Base-by-base conservation (phyloP, 306 rosid genomes). In the Pterocarpus macrocarpus region DNA sequence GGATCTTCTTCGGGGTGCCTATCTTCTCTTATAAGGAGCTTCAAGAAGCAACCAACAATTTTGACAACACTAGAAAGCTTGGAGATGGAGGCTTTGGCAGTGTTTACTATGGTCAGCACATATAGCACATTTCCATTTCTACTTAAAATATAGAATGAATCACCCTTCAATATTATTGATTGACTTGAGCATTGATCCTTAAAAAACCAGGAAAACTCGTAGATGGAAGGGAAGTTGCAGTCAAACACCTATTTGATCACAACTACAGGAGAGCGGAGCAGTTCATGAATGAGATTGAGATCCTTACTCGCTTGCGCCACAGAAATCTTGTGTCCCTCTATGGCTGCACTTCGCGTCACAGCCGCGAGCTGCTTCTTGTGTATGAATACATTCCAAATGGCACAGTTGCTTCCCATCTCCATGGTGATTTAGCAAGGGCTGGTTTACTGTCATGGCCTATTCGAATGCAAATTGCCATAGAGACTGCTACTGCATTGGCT, bases 151-250 rank as follows among this genome's bases (percentile, higher is more conserved):
- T 6, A 39, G 1, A 11, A 2, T 22, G 1, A 39, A 55, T 59
- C 64, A 35, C 45, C 55, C 8, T 52, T 71, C 36, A 15, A 81
- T 62, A 38, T 41, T 38, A 57, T 32, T 80, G 33, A 85, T 69
- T 35, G 5, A 17, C 52, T 70, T 33, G 33, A 11, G 16, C 45
- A 8, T 53, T 82, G 61, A 79, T 76, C 55, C 47, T 81, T 7
- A 53, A 47, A 30, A 58, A 56, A 78, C 55, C 64, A 94, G 95
- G 97, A 4, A 88, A 84, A 53, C 95, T 94, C 53, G 72, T 71
- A 71, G 98, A 94, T 76, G 94, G 95, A 39, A 80, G 95, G n/a
- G 98, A 94, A 87, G 98, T 92, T 69, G 95, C 97, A 36, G 88
- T 94, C 62, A 94, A 92, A 79, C 88, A 86, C 71, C 78, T 94